These are phyloP conservation scores for Liriodendron chinense DNA, from an alignment of 164 flowering plant species.

Conservation along the genomic window DNA sequence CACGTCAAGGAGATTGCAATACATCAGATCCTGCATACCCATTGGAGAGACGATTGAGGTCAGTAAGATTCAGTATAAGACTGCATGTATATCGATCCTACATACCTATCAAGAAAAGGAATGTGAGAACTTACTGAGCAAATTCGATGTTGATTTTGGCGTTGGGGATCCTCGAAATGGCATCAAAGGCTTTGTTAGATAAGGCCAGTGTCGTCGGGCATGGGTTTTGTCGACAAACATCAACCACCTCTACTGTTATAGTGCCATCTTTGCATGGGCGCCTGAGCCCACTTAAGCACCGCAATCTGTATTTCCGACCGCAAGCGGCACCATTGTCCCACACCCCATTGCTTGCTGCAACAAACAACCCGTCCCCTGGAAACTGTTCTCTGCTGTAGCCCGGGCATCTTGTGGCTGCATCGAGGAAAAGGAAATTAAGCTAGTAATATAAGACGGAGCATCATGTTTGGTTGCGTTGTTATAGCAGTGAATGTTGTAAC, in stretches of 20 bases:
- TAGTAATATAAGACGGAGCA: background rate
- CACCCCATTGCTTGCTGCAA: conserved; percentile 41
- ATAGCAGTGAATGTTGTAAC: too few species aligned
- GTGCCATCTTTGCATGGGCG: conserved; percentile 48
- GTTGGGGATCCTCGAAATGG: conserved; percentile 30
- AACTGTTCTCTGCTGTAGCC: conserved; percentile 40
- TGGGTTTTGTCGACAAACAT: conserved; percentile 36
- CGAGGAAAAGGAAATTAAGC: background rate
- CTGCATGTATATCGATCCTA: too few species aligned
- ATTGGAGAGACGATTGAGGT: too few species aligned
- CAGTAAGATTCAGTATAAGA: too few species aligned
- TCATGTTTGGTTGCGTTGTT: too few species aligned
- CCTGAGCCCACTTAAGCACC: conserved; percentile 50
- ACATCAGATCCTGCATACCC: too few species aligned
- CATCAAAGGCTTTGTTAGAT: conserved; percentile 42
- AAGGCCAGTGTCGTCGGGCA: conserved; percentile 47
- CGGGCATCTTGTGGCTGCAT: conserved; percentile 51
- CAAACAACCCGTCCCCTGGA: conserved; percentile 43
- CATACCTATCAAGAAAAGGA: too few species aligned
- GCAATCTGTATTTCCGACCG: conserved; percentile 43
- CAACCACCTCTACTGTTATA: conserved; percentile 47
- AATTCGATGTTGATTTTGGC: conserved; percentile 44
- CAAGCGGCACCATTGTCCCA: conserved; percentile 80
- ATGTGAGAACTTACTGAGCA: conserved; percentile 24
- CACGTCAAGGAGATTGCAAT: too few species aligned